A percentile compares a stretch with the other conserved stretches of the same genome.
phyloP scores from a whole-genome alignment of 202 grass and related monocot genomes.

The Zizania palustris region DNA sequence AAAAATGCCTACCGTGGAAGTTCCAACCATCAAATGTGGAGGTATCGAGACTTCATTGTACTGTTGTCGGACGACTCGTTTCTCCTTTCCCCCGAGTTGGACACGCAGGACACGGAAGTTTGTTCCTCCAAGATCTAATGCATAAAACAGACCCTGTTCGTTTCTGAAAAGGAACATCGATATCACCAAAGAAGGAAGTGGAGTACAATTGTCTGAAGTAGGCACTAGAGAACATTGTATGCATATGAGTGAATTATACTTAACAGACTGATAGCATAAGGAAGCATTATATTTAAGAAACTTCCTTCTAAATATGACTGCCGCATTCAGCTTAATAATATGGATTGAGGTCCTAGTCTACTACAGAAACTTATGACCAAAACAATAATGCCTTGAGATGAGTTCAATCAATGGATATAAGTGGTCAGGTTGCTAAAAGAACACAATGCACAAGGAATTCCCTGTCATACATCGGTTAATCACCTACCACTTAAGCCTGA shows the following conservation, averaged over 20 bases:
- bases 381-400: constrained; percentile 10
- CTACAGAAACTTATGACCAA: constrained; percentile 17
- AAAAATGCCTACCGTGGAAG: constrained; percentile 55
- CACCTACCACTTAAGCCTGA: not conserved
- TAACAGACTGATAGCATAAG: constrained; percentile 7
- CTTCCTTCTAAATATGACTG: not conserved
- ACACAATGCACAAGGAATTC: not conserved
- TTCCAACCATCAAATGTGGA: constrained; percentile 70
- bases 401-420: constrained; percentile 1
- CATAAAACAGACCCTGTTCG: constrained; percentile 78
- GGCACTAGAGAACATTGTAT: not conserved
- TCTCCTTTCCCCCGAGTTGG: constrained; percentile 69
- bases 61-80: constrained; percentile 59
- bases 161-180: constrained; percentile 39
- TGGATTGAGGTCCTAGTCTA: not conserved
- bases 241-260: not conserved
- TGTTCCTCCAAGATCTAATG: constrained; percentile 88
- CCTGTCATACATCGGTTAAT: not conserved
- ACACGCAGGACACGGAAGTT: constrained; percentile 91
- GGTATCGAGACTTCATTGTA: constrained; percentile 70
- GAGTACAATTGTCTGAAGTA: not conserved
- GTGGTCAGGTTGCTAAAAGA: constrained; percentile 17
- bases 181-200: constrained; percentile 12
- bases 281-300: not conserved
- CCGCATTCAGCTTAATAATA: not conserved